A percentile compares a stretch with the other conserved stretches of the same genome.
phyloP scores from a whole-genome alignment of 2,329 filamentous ascomycete genomes.

The Fusarium albosuccineum region DNA sequence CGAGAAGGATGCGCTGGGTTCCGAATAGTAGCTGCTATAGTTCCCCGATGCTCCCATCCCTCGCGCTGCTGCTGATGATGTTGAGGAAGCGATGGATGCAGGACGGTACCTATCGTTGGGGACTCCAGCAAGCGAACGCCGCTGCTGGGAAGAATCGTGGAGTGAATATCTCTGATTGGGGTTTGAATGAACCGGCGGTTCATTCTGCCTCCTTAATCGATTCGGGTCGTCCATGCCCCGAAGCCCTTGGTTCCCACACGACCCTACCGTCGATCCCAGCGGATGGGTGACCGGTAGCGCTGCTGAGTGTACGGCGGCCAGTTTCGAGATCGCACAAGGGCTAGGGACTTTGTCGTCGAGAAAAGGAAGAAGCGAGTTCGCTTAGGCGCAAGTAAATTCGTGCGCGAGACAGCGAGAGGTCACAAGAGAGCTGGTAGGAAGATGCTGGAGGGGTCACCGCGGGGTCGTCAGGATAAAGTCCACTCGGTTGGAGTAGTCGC shows the following conservation, averaged over 20 bases:
- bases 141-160: conserved; percentile 63
- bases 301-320: conserved; percentile 43
- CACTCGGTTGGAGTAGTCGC: conserved; percentile 41
- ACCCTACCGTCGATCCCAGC: conserved; percentile 70
- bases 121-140: conserved; percentile 50
- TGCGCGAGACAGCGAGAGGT: conserved; percentile 18
- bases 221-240: conserved; percentile 84
- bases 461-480: conserved; percentile 43
- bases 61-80: conserved; percentile 57
- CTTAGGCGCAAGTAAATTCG: conserved; percentile 8
- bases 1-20: conserved; percentile 64
- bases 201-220: conserved; percentile 80
- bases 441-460: conserved; percentile 45
- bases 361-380: conserved; percentile 6
- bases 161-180: conserved; percentile 67
- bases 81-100: conserved; percentile 63
- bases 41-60: conserved; percentile 68
- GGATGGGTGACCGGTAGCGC: conserved; percentile 70
- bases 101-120: conserved; percentile 62
- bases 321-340: conserved; percentile 37
- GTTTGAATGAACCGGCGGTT: conserved; percentile 73
- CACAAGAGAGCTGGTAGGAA: conserved; percentile 22
- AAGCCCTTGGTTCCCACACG: conserved; percentile 65
- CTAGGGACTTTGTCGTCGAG: conserved; percentile 22
- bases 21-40: conserved; percentile 72